phyloP scores from a whole-genome alignment of 805 yeast species.

The Wickerhamiella galacta region DNA sequence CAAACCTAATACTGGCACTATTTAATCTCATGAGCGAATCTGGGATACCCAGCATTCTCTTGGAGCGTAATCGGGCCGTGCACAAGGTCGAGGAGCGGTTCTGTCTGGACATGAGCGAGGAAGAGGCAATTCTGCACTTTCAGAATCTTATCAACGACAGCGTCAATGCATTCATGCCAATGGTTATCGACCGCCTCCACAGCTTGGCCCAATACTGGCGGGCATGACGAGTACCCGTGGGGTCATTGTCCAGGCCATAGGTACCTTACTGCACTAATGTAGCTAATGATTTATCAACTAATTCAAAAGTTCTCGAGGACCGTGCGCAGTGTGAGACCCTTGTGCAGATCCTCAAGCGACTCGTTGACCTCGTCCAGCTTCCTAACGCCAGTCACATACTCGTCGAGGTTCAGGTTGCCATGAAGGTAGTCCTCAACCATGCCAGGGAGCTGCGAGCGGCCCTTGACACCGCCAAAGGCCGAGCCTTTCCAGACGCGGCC shows the following conservation, averaged over 20 bases:
- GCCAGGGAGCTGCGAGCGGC: slow-evolving; percentile 87
- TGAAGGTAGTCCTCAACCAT: slow-evolving; percentile 70
- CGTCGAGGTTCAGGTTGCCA: slow-evolving; percentile 78
- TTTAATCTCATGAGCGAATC: slow-evolving; percentile 91
- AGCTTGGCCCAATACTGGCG: slow-evolving; percentile 97
- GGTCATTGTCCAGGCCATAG: too few relatives aligned
- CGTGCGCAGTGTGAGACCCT: slow-evolving; percentile 88
- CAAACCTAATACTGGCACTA: slow-evolving; percentile 74
- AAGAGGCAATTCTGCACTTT: slow-evolving; percentile 88
- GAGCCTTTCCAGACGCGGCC: slow-evolving; percentile 99
- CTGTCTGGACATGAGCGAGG: slow-evolving; percentile 84
- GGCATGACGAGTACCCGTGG: slow-evolving; percentile 33
- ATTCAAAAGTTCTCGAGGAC: slow-evolving; percentile 26
- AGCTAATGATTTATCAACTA: background rate
- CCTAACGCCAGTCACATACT: slow-evolving; percentile 85
- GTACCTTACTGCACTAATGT: too few relatives aligned
- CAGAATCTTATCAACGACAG: slow-evolving; percentile 87
- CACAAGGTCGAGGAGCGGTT: slow-evolving; percentile 88
- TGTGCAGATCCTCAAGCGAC: slow-evolving; percentile 90
- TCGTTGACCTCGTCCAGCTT: slow-evolving; percentile 59
- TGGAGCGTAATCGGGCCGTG: slow-evolving; percentile 74
- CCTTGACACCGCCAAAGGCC: slow-evolving; percentile 99
- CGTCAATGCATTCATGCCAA: slow-evolving; percentile 84
- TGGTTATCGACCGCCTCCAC: slow-evolving; percentile 87
- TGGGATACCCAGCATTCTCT: slow-evolving; percentile 72